Conservation (phyloP, 1,139 yeast species). For the Groenewaldozyma auringiensis region DNA sequence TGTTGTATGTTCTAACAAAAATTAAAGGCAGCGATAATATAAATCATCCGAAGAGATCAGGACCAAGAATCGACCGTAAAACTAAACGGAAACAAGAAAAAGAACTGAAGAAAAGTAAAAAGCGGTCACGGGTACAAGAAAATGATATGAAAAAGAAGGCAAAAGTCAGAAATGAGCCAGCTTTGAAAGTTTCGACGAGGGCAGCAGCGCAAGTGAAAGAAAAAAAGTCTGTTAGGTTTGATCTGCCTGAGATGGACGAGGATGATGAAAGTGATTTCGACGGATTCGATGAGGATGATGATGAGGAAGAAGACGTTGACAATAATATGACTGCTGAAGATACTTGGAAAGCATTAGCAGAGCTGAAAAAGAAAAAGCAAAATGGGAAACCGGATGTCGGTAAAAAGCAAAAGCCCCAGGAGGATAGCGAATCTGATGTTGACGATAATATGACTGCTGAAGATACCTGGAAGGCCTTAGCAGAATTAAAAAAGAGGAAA, state of each 20-base stretch:
- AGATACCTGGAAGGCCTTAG: conserved; percentile 5
- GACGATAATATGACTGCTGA: conserved; percentile 8
- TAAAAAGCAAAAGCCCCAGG: too few relatives aligned
- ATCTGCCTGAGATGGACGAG: conserved; percentile 3
- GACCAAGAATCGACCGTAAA: neutral
- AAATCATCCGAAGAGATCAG: neutral
- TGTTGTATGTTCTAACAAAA: too few relatives aligned
- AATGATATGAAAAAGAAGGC: conserved; percentile 43
- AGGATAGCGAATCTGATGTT: conserved; percentile 13
- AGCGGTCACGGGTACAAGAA: conserved; percentile 48
- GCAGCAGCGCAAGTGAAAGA: too few relatives aligned
- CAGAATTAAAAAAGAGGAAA: conserved; percentile 10
- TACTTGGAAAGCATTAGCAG: conserved; percentile 6
- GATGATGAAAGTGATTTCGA: neutral
- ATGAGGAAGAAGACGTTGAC: conserved; percentile 14
- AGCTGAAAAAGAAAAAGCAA: conserved; percentile 12
- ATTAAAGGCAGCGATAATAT: neutral
- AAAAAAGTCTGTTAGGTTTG: neutral
- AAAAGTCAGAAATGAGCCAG: conserved; percentile 5
- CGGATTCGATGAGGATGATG: neutral
- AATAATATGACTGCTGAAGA: conserved; percentile 7
- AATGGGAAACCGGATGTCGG: too few relatives aligned
- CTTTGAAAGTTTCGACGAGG: too few relatives aligned
- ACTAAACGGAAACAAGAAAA: conserved; percentile 47
- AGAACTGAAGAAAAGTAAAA: conserved; percentile 42